These are phyloP conservation scores for Grigorovia transvaalensis DNA, from an alignment of 805 yeast species.

Conservation along the genomic window DNA sequence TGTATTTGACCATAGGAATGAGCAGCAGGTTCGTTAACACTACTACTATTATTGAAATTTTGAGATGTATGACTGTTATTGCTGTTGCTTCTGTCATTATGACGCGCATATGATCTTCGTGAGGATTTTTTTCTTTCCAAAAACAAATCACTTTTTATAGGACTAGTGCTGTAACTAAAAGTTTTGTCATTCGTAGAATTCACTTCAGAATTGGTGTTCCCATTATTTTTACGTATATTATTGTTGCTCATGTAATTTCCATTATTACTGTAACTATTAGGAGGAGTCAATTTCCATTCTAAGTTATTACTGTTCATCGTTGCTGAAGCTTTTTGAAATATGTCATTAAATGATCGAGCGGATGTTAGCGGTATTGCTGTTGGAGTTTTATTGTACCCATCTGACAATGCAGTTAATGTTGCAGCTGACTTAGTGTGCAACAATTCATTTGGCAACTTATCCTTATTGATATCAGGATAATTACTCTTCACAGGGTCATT, in stretches of 20 bases:
- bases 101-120: neutral
- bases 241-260: neutral
- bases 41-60: neutral
- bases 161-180: neutral
- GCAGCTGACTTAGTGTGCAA: neutral
- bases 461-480: neutral
- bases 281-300: neutral
- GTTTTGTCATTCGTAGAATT: neutral
- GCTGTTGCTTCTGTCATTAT: neutral
- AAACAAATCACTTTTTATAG: neutral
- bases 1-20: slow-evolving; percentile 15
- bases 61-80: neutral
- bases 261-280: neutral
- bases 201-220: neutral
- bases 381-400: neutral
- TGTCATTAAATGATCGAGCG: neutral
- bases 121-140: neutral
- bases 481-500: neutral
- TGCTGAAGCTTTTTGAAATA: neutral
- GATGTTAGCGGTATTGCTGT: neutral
- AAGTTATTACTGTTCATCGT: neutral
- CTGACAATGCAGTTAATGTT: neutral
- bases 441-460: neutral
- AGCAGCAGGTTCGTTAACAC: neutral
- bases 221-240: neutral